Conservation (phyloP, 2,329 filamentous ascomycete genomes). For the Neofusicoccum umdonicola region DNA sequence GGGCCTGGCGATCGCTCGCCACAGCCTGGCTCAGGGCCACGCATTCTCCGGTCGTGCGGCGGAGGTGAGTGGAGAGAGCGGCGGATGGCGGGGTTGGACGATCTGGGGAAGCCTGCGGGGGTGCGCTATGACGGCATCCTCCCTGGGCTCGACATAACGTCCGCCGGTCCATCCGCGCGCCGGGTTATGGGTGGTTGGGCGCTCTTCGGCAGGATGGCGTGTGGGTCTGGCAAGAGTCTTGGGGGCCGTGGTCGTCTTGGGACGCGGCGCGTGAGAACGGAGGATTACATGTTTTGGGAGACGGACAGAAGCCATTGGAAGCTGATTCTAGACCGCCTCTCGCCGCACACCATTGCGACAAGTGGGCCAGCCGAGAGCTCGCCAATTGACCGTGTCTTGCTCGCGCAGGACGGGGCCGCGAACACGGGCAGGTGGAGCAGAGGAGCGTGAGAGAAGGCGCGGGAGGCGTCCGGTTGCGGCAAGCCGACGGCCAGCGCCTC, state of each 20-base stretch:
- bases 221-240: neutral
- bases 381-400: too few species aligned
- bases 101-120: conserved; percentile 10
- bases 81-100: neutral
- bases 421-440: neutral
- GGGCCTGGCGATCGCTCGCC: too few species aligned
- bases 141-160: neutral
- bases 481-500: neutral
- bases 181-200: neutral
- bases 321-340: too few species aligned
- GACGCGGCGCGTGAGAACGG: neutral
- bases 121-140: neutral
- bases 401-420: neutral
- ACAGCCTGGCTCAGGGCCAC: neutral
- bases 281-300: neutral
- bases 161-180: neutral
- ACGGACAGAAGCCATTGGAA: too few species aligned
- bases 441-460: neutral
- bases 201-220: neutral
- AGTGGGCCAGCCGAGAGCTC: too few species aligned
- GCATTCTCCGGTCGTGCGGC: conserved; percentile 1
- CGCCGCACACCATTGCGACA: too few species aligned
- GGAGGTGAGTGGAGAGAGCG: neutral
- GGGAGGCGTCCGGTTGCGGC: neutral
- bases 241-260: neutral